A percentile compares a stretch with the other conserved stretches of the same genome.
Conservation (phyloP, 2,329 filamentous ascomycete genomes). For the Hortaea sp. region DNA sequence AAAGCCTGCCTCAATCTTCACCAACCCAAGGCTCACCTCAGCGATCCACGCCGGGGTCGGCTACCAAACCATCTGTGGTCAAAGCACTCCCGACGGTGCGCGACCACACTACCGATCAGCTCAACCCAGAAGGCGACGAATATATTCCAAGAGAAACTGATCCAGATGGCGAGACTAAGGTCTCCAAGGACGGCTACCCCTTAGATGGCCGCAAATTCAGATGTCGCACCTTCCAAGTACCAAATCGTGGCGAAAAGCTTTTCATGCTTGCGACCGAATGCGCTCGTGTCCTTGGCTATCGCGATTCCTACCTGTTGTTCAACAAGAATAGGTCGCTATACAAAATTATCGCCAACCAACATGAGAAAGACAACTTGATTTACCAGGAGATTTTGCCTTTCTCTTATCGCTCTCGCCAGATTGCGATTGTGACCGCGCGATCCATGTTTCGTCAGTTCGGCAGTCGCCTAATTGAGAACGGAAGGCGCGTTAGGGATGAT, state of each 20-base stretch:
- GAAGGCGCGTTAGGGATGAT: constrained; percentile 85
- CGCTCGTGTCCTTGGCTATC: constrained; percentile 82
- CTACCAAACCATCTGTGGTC: constrained; percentile 60
- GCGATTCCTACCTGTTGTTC: constrained; percentile 96
- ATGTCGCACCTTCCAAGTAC: constrained; percentile 87
- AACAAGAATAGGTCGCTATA: constrained; percentile 95
- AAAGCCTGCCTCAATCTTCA: constrained; percentile 39
- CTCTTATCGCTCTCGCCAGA: constrained; percentile 95
- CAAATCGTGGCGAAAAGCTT: constrained; percentile 80
- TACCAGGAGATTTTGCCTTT: constrained; percentile 92
- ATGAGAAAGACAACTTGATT: constrained; percentile 94
- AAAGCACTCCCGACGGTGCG: constrained; percentile 93
- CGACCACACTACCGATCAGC: constrained; percentile 94
- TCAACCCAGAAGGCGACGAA: constrained; percentile 81
- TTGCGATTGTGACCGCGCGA: constrained; percentile 91
- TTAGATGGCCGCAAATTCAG: constrained; percentile 78
- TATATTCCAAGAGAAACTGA: constrained; percentile 91
- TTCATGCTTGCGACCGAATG: constrained; percentile 99
- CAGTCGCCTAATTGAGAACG: constrained; percentile 82
- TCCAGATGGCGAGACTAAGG: constrained; percentile 89
- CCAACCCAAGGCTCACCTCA: constrained; percentile 55
- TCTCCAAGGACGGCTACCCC: constrained; percentile 70
- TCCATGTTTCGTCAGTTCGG: constrained; percentile 99
- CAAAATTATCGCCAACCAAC: constrained; percentile 95
- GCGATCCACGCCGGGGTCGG: constrained; percentile 61